Evolutionary conservation across 441 rosid genomes (phyloP), one percentile per base, ranked within the genome.

Genomic region (Brassica balearica): DNA sequence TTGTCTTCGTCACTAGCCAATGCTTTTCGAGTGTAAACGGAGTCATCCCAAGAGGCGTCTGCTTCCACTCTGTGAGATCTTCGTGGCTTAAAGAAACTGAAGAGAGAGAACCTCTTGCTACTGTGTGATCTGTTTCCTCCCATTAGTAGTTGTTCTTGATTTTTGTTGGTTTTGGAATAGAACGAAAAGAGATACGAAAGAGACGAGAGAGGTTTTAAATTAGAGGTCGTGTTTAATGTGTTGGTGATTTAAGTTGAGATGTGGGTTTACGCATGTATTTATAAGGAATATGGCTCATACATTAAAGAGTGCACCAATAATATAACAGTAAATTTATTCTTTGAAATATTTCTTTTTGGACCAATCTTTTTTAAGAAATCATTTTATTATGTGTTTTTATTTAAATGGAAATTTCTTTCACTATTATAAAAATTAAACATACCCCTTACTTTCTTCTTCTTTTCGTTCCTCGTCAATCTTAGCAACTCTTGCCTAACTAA

Each of bases 401-500:
- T 68, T 60, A 55, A 46, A 5, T 48, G 27, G 15, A 23, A 29
- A 43, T 58, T 58, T 22, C 55, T 46, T 65, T 69, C 11, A 2
- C 55, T 25, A 23, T 11, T 65, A 48, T 46, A 8, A 75, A 41
- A 60, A 36, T 23, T 17, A 79, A 62, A 62, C 59, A 29, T 62
- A 58, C 19, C 64, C 12, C 34, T 75, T 17, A 34, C 41, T 67
- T 41, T 53, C 69, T 27, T 71, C n/a, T 51, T 56, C 27, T 71
- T 56, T 53, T 15, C 22, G 9, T 20, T 53, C 41, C 55, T 15
- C 65, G 43, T 71, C 71, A 65, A 46, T 34, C 60, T 53, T 68
- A 76, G 48, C 78, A 48, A 68, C 68, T 69, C 60, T 79, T 65
- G 74, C 76, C 72, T 74, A 68, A 79, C 74, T 69, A 64, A 43